Percentiles rank a stretch among this genome's conserved stretches.
Conservation (phyloP, 306 rosid species). For the Quercus engelmannii region DNA sequence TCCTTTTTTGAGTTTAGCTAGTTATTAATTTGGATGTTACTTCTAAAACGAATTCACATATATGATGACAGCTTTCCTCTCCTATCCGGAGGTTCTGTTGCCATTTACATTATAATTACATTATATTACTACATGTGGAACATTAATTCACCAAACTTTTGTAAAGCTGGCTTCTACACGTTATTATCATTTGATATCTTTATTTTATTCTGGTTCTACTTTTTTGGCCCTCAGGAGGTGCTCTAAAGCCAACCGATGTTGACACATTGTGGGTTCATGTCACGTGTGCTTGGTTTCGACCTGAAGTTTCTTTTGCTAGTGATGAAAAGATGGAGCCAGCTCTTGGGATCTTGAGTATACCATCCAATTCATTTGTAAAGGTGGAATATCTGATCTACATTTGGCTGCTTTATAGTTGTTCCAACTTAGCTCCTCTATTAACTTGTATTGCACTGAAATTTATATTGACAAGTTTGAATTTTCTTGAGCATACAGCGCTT, state of each 20-base stretch:
- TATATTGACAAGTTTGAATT: neutral
- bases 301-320: slow-evolving; percentile 95
- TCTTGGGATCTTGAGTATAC: slow-evolving; percentile 93
- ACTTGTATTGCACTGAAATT: neutral
- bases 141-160: slow-evolving; percentile 13
- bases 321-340: slow-evolving; percentile 99
- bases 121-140: neutral
- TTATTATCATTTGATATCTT: slow-evolving; percentile 12
- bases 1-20: neutral
- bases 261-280: slow-evolving; percentile 96
- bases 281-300: slow-evolving; percentile 99
- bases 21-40: neutral
- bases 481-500: slow-evolving; percentile 4
- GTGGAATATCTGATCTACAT: slow-evolving; percentile 33
- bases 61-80: neutral
- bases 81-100: slow-evolving; percentile 4
- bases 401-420: neutral
- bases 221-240: slow-evolving; percentile 73
- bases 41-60: neutral
- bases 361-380: slow-evolving; percentile 98
- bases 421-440: neutral
- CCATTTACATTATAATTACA: neutral
- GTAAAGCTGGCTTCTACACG: slow-evolving; percentile 5
- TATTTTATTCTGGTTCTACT: slow-evolving; percentile 17
- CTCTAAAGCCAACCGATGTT: slow-evolving; percentile 93